Percentiles rank a stretch among this genome's conserved stretches.
These are phyloP conservation scores for Podospora sp. DNA, from an alignment of 495 filamentous ascomycete genomes.

Conservation along the genomic window DNA sequence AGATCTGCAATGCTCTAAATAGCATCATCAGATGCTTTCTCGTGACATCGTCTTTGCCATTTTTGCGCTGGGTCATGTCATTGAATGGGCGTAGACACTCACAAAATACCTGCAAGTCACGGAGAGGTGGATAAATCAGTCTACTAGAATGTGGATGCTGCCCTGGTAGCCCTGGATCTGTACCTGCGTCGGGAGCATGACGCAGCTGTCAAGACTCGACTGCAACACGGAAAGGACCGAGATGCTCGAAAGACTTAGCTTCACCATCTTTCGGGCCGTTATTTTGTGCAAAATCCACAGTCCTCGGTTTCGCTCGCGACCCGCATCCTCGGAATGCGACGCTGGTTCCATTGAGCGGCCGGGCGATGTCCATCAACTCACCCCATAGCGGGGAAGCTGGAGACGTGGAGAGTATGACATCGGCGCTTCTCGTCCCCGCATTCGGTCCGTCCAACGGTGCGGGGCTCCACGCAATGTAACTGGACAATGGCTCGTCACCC, in stretches of 20 bases:
- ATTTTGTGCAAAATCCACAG: background rate
- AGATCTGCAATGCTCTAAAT: too few species aligned
- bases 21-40: too few species aligned
- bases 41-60: too few species aligned
- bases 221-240: constrained; percentile 10
- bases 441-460: constrained; percentile 3
- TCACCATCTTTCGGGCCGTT: constrained; percentile 4
- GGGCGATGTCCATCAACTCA: background rate
- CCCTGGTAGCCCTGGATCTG: too few species aligned
- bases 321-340: constrained; percentile 1
- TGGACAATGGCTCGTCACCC: background rate
- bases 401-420: background rate
- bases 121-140: too few species aligned
- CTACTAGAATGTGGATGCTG: too few species aligned
- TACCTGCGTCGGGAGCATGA: too few species aligned
- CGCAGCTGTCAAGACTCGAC: background rate
- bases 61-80: too few species aligned
- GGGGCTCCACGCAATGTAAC: background rate
- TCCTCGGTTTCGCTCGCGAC: background rate
- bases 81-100: too few species aligned
- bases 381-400: background rate
- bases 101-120: too few species aligned
- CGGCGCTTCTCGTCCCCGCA: constrained; percentile 1
- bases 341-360: background rate
- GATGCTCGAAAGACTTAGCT: background rate